These are phyloP conservation scores for Stylonectria norvegica DNA, from an alignment of 2,329 filamentous ascomycete species.

Conservation along the genomic window DNA sequence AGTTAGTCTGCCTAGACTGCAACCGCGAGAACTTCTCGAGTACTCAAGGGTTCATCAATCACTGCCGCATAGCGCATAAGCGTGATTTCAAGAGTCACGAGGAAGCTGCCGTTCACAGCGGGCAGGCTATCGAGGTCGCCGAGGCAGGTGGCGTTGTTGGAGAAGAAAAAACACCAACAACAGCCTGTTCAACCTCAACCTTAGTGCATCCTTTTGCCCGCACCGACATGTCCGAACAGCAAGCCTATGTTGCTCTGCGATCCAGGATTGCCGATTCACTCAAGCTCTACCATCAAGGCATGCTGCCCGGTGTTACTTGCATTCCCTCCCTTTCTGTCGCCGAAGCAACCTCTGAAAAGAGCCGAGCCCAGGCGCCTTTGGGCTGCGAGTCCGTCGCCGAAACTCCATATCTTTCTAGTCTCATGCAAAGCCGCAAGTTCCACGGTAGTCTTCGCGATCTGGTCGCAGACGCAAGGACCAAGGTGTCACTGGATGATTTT, in stretches of 20 bases:
- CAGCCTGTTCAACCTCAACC: constrained; percentile 11
- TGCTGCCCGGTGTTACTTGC: constrained; percentile 45
- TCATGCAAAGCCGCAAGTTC: constrained; percentile 61
- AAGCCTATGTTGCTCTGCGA: constrained; percentile 49
- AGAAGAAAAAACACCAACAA: constrained; percentile 25
- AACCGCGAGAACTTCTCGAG: constrained; percentile 89
- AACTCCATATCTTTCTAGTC: constrained; percentile 64
- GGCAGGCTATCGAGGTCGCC: constrained; percentile 66
- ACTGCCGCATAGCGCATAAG: constrained; percentile 93
- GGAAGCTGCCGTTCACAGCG: constrained; percentile 83
- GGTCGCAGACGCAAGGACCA: constrained; percentile 58
- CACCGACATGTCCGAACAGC: constrained; percentile 49
- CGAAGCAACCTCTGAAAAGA: constrained; percentile 3
- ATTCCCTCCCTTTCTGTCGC: constrained; percentile 37
- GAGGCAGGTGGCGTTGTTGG: constrained; percentile 17
- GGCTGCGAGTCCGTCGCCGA: constrained; percentile 54
- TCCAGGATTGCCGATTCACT: constrained; percentile 54
- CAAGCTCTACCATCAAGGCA: constrained; percentile 49
- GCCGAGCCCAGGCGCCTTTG: constrained; percentile 13
- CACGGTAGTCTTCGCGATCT: constrained; percentile 55
- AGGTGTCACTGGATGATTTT: constrained; percentile 47
- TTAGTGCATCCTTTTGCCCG: constrained; percentile 36
- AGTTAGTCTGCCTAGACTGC: constrained; percentile 86
- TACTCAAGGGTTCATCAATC: constrained; percentile 98
- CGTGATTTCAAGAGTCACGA: constrained; percentile 95